A percentile compares a stretch with the other conserved stretches of the same genome.
These are phyloP conservation scores for Sordariomycetes sp. DNA, from an alignment of 2,329 filamentous ascomycete species.

Conservation along the genomic window DNA sequence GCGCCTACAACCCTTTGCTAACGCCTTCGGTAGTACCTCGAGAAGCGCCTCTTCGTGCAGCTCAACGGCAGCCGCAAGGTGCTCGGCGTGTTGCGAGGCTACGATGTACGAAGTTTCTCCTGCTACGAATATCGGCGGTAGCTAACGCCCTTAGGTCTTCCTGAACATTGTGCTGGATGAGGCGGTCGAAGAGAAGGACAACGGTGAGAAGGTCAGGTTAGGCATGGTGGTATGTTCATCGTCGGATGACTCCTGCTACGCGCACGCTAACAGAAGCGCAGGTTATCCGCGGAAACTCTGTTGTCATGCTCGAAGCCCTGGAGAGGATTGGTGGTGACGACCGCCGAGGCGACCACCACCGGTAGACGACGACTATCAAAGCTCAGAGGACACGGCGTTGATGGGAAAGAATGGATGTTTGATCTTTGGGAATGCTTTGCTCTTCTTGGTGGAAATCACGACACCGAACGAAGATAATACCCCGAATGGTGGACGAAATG, in stretches of 20 bases:
- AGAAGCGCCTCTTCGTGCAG: conserved; percentile 97
- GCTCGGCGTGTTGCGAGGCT: conserved; percentile 85
- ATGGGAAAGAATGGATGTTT: conserved; percentile 2
- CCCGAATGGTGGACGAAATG: too few species aligned
- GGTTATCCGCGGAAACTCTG: conserved; percentile 96
- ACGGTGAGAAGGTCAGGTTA: conserved; percentile 80
- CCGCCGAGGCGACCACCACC: conserved; percentile 19
- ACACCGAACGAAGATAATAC: conserved; percentile 1
- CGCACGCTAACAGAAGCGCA: conserved; percentile 19
- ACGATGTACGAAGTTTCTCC: conserved; percentile 61
- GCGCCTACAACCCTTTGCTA: background rate
- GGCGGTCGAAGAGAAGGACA: conserved; percentile 86
- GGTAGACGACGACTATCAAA: background rate
- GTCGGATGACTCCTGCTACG: background rate
- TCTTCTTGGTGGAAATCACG: background rate
- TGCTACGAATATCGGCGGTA: background rate
- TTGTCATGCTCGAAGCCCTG: conserved; percentile 90
- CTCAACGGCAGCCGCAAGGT: conserved; percentile 97
- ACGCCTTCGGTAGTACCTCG: conserved; percentile 66
- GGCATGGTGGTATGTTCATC: conserved; percentile 74
- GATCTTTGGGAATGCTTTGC: background rate
- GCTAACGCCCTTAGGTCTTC: conserved; percentile 62
- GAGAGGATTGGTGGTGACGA: conserved; percentile 59
- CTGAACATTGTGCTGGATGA: conserved; percentile 97
- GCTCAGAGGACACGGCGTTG: conserved; percentile 3